A percentile compares a stretch with the other conserved stretches of the same genome.
phyloP scores from a whole-genome alignment of 768 basidiomycete genomes.

The Crepidotus variabilis region DNA sequence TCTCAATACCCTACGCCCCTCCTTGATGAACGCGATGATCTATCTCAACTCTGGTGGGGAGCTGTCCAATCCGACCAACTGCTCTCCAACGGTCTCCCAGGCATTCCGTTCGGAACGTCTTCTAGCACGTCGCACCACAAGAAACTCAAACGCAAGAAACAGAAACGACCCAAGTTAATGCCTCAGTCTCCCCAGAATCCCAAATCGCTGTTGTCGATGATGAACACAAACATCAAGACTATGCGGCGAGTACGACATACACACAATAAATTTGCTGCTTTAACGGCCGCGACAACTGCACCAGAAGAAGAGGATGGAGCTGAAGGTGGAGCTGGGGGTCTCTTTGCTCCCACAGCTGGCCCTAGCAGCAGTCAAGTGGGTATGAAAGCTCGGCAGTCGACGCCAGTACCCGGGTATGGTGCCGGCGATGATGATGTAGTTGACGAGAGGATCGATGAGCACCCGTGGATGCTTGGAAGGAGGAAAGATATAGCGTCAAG shows the following conservation, averaged over 20 bases:
- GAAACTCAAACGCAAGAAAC: slow-evolving; percentile 10
- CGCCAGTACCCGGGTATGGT: slow-evolving; percentile 9
- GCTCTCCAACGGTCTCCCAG: slow-evolving; percentile 62
- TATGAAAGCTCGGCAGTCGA: slow-evolving; percentile 11
- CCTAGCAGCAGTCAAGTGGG: background rate
- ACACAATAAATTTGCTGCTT: slow-evolving; percentile 64
- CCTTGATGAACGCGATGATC: slow-evolving; percentile 37
- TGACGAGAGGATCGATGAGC: slow-evolving; percentile 54
- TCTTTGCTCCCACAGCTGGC: slow-evolving; percentile 23
- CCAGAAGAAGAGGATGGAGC: slow-evolving; percentile 34
- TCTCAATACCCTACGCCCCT: slow-evolving; percentile 35
- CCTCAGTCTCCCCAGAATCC: slow-evolving; percentile 54
- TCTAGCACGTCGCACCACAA: slow-evolving; percentile 21
- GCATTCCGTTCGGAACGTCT: slow-evolving; percentile 41
- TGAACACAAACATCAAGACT: slow-evolving; percentile 76
- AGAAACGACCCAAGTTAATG: background rate
- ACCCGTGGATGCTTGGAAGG: slow-evolving; percentile 44
- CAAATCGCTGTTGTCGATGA: slow-evolving; percentile 59
- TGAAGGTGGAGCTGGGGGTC: slow-evolving; percentile 27
- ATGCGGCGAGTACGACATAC: slow-evolving; percentile 71
- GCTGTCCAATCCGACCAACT: slow-evolving; percentile 60
- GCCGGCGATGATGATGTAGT: slow-evolving; percentile 32
- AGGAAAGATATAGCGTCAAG: slow-evolving; percentile 1
- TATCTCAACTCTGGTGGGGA: slow-evolving; percentile 70
- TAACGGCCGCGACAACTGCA: slow-evolving; percentile 34